Percentiles rank a stretch among this genome's conserved stretches.
phyloP scores from a whole-genome alignment of 805 yeast genomes.

The Yamadazyma phyllophila region DNA sequence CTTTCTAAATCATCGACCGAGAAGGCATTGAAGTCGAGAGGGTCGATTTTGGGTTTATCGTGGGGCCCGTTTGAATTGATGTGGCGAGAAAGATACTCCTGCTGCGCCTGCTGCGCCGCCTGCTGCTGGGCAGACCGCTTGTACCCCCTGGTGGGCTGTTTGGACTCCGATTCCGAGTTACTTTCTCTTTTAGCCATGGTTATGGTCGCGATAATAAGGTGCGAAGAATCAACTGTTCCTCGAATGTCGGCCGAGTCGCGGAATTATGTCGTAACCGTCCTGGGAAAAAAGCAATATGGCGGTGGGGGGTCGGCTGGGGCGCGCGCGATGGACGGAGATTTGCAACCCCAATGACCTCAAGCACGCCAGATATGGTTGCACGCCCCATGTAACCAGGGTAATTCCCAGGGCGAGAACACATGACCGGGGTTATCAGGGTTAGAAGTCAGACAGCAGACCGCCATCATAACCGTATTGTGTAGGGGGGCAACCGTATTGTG shows the following conservation, averaged over 20 bases:
- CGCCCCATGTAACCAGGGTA: too few relatives aligned
- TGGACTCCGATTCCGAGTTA: conserved; percentile 36
- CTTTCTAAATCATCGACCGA: conserved; percentile 64
- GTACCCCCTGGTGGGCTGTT: conserved; percentile 39
- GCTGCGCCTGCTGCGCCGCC: conserved; percentile 71
- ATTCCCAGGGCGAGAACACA: too few relatives aligned
- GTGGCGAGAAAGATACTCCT: conserved; percentile 63
- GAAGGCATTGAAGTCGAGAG: conserved; percentile 67
- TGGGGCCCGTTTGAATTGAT: conserved; percentile 73
- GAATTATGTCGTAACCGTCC: background rate
- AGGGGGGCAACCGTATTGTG: too few relatives aligned
- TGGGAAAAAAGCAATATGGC: too few relatives aligned
- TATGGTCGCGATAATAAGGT: background rate
- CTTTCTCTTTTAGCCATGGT: conserved; percentile 28
- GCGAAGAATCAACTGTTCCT: background rate
- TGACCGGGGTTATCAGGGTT: too few relatives aligned
- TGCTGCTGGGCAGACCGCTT: conserved; percentile 53
- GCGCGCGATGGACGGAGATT: too few relatives aligned
- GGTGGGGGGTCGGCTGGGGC: too few relatives aligned
- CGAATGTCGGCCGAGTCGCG: background rate
- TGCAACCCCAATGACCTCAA: too few relatives aligned
- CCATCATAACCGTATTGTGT: too few relatives aligned
- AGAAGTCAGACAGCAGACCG: too few relatives aligned
- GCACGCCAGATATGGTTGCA: too few relatives aligned
- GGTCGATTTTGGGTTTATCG: conserved; percentile 49